Conservation (phyloP, 2,329 filamentous ascomycete genomes). For the Fusarium beomiforme region DNA sequence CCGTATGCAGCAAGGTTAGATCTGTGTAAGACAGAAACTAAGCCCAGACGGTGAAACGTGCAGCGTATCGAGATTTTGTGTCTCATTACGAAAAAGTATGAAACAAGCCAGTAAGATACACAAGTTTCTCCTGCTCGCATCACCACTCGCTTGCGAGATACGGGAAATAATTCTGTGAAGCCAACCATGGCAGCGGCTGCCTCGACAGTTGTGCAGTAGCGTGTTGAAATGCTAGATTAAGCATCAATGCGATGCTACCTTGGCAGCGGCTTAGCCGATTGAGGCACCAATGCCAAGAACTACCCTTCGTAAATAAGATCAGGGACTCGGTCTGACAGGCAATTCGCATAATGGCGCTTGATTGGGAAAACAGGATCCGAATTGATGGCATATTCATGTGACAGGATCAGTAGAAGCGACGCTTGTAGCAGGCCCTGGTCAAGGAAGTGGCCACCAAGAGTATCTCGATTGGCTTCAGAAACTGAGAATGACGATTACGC, state of each 20-base stretch:
- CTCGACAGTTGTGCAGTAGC: constrained; percentile 25
- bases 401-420: background rate
- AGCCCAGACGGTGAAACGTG: constrained; percentile 16
- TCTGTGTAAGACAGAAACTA: constrained; percentile 4
- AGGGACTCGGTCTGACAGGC: background rate
- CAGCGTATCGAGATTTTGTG: constrained; percentile 11
- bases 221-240: constrained; percentile 38
- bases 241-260: constrained; percentile 42
- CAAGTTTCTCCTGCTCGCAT: background rate
- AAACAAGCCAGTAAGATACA: constrained; percentile 9
- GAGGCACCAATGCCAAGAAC: constrained; percentile 30
- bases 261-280: constrained; percentile 36
- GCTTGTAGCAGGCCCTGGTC: background rate
- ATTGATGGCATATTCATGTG: background rate
- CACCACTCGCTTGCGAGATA: background rate
- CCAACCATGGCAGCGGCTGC: background rate
- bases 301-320: background rate
- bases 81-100: constrained; percentile 1
- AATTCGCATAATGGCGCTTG: background rate
- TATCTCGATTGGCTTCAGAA: background rate
- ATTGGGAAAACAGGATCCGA: background rate
- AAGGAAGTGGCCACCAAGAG: background rate
- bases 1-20: background rate
- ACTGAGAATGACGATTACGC: background rate
- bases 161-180: background rate